These are phyloP conservation scores for Tuber borchii DNA, from an alignment of 495 filamentous ascomycete genomes.

Conservation along the genomic window DNA sequence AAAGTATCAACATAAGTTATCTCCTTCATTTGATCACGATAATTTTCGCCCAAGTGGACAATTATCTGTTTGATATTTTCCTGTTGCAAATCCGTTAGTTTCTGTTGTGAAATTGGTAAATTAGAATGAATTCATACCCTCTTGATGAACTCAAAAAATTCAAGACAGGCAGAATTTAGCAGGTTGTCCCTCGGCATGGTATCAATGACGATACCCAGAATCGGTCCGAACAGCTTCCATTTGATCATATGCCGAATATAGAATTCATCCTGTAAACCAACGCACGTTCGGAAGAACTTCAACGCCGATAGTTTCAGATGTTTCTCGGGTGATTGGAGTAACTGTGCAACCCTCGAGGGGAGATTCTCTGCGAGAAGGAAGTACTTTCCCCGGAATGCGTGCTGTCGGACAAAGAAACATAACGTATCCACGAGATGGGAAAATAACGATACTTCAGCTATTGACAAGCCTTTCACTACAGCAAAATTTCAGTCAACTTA, in stretches of 20 bases:
- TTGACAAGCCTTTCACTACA: constrained; percentile 57
- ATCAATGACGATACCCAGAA: constrained; percentile 77
- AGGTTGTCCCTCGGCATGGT: constrained; percentile 96
- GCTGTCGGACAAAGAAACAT: constrained; percentile 87
- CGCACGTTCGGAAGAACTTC: constrained; percentile 87
- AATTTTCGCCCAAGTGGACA: constrained; percentile 78
- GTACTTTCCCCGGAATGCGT: constrained; percentile 76
- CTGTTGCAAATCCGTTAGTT: constrained; percentile 35
- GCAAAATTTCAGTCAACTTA: constrained; percentile 22
- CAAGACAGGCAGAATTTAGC: constrained; percentile 89
- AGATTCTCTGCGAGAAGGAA: constrained; percentile 79
- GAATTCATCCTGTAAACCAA: constrained; percentile 83
- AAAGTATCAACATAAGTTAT: constrained; percentile 89
- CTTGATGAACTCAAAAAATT: constrained; percentile 88
- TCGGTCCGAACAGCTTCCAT: constrained; percentile 75
- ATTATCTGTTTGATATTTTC: constrained; percentile 78
- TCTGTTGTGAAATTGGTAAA: neutral
- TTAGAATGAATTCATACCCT: constrained; percentile 38
- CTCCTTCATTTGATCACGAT: constrained; percentile 68
- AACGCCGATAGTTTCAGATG: constrained; percentile 86
- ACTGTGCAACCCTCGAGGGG: constrained; percentile 70
- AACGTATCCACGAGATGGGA: constrained; percentile 89
- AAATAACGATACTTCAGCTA: constrained; percentile 81
- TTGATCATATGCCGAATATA: constrained; percentile 82
- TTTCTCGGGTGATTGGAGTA: constrained; percentile 81